Percentiles rank a stretch among this genome's conserved stretches.
Conservation (phyloP, 331 rosid species). For the Malus hybrid region DNA sequence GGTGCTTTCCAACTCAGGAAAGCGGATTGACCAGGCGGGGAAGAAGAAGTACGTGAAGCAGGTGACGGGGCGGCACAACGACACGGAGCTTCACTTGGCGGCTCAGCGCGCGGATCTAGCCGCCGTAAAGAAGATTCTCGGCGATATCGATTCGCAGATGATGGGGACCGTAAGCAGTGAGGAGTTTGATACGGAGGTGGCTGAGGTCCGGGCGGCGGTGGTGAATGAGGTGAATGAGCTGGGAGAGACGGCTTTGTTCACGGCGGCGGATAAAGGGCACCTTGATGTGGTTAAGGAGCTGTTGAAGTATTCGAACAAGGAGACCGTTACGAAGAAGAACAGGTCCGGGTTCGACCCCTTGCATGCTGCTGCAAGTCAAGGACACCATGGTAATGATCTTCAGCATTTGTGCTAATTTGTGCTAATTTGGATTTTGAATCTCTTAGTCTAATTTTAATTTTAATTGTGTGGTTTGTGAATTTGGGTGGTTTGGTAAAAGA, state of each 20-base stretch:
- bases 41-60: slow-evolving; percentile 97
- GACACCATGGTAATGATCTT: slow-evolving; percentile 59
- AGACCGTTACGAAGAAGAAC: slow-evolving; percentile 60
- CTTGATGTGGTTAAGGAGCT: slow-evolving; percentile 81
- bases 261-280: slow-evolving; percentile 89
- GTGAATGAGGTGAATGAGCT: slow-evolving; percentile 87
- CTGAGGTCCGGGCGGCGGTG: slow-evolving; percentile 74
- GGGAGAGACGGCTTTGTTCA: slow-evolving; percentile 78
- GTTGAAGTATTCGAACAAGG: slow-evolving; percentile 55
- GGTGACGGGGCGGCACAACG: slow-evolving; percentile 96
- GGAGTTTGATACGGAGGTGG: slow-evolving; percentile 67
- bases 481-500: neutral
- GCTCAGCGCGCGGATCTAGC: slow-evolving; percentile 92
- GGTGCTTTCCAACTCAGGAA: slow-evolving; percentile 87
- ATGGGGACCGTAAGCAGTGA: slow-evolving; percentile 53
- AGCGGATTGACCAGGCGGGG: slow-evolving; percentile 93
- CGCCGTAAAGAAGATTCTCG: slow-evolving; percentile 79
- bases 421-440: neutral
- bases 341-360: slow-evolving; percentile 64
- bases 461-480: neutral
- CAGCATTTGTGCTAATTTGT: neutral
- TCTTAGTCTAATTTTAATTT: neutral
- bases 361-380: slow-evolving; percentile 90
- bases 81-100: slow-evolving; percentile 92
- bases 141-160: slow-evolving; percentile 75